Evolutionary conservation across 2,329 filamentous ascomycete species (phyloP), one percentile per base, ranked within the genome.

Genomic region (Cytospora chrysosperma): DNA sequence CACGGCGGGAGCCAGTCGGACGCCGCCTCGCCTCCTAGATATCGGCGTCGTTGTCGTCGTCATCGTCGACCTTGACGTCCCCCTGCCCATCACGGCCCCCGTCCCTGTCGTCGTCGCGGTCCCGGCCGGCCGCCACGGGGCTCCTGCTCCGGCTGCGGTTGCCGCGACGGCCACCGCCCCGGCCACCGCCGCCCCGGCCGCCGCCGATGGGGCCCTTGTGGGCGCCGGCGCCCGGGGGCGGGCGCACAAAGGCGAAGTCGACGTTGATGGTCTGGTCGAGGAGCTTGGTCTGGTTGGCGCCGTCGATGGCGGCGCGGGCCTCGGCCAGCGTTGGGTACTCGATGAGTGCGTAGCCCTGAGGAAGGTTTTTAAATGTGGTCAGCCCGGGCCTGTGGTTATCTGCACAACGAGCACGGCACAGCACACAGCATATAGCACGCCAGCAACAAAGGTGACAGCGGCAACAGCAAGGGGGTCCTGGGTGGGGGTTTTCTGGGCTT

Each of bases 321-420:
- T 95, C 91, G 67, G 88, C 83, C 49, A 93, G 80, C 0, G 91
- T 94, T 1, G 90, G 82, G 76, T 93, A 95, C 75, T 95, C 92
- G 75, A 95, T 93, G 69, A 95, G 78, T 32, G 89, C 91, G 76
- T 95, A 95, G 68, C 91, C 91, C 91, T 94, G n/a, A n/a, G n/a
- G n/a, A n/a, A n/a, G n/a, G n/a, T n/a, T n/a, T n/a, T n/a, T n/a
- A n/a, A n/a, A n/a, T 47, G 53, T n/a, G 32, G 64, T 64, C 56
- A 64, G 61, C 51, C 34, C 17, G 4, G 34, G 34, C 17, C 5
- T 17, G 13, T 40, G 10, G 9, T 62, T 61, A 17, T 50, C 17
- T 32, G 19, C 19, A 3, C 49, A 30, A 56, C 15, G 34, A 19
- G 30, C 4, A n/a, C 15, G n/a, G n/a, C n/a, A n/a, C n/a, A n/a